Conservation (phyloP, 768 basidiomycete genomes). For the Mycena venus region DNA sequence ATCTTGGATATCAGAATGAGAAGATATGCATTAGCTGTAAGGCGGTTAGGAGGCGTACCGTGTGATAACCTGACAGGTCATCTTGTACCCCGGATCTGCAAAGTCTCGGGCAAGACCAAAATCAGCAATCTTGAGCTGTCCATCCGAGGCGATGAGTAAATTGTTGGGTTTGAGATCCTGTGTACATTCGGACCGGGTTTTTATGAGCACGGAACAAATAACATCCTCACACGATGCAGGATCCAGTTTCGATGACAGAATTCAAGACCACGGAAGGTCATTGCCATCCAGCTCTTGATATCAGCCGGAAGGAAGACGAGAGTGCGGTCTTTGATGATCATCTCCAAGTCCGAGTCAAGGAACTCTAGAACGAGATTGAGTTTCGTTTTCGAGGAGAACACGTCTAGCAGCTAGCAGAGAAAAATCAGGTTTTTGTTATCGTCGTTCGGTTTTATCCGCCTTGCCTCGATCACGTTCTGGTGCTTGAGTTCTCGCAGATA, state of each 20-base stretch:
- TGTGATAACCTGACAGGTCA: conserved; percentile 99
- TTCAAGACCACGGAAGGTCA: conserved; percentile 98
- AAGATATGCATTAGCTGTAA: background rate
- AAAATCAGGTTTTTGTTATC: background rate
- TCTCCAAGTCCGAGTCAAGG: conserved; percentile 92
- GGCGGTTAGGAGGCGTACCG: conserved; percentile 64
- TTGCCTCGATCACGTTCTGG: conserved; percentile 93
- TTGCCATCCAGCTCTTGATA: conserved; percentile 99
- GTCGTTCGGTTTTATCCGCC: conserved; percentile 28
- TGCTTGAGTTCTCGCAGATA: conserved; percentile 95
- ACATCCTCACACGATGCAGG: conserved; percentile 82
- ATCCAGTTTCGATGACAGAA: conserved; percentile 97
- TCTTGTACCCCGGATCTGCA: conserved; percentile 94
- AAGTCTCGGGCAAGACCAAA: conserved; percentile 98
- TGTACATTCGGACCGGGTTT: background rate
- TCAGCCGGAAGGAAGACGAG: conserved; percentile 95
- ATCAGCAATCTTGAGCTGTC: conserved; percentile 96
- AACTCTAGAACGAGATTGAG: conserved; percentile 98
- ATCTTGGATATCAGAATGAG: conserved; percentile 62
- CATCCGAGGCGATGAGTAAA: conserved; percentile 90
- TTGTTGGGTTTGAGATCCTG: conserved; percentile 99
- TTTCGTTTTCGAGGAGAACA: conserved; percentile 97
- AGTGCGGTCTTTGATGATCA: conserved; percentile 94
- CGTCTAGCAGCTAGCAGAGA: conserved; percentile 87
- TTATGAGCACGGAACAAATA: background rate